These are phyloP conservation scores for Lepiota brunneoincarnata DNA, from an alignment of 768 basidiomycete genomes.

Conservation along the genomic window DNA sequence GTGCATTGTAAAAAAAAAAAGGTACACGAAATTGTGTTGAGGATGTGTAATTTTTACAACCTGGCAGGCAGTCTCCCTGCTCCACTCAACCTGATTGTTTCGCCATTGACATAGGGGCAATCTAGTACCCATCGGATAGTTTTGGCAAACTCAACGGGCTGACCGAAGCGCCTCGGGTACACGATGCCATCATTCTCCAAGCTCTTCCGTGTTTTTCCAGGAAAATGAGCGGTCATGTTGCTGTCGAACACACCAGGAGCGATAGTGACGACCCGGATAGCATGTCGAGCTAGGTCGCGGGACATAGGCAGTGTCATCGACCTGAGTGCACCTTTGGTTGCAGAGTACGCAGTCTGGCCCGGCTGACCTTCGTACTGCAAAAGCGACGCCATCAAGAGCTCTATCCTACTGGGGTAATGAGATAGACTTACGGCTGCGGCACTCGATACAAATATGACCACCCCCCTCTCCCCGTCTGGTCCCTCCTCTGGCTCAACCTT, in stretches of 20 bases:
- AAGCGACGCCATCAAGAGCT: not conserved
- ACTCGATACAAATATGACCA: slow-evolving; percentile 56
- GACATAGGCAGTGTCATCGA: slow-evolving; percentile 63
- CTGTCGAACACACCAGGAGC: slow-evolving; percentile 55
- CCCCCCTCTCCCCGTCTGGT: slow-evolving; percentile 52
- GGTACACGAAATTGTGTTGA: too few species aligned
- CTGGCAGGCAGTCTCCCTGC: slow-evolving; percentile 38
- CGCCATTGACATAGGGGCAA: slow-evolving; percentile 54
- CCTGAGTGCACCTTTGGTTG: slow-evolving; percentile 52
- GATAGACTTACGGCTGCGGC: slow-evolving; percentile 43
- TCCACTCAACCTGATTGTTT: slow-evolving; percentile 45
- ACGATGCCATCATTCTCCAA: slow-evolving; percentile 38
- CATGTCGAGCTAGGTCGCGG: slow-evolving; percentile 52
- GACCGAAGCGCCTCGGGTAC: slow-evolving; percentile 46
- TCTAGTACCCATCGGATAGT: slow-evolving; percentile 50
- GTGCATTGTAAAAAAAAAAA: not conserved
- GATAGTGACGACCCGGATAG: slow-evolving; percentile 51
- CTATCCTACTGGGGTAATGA: not conserved
- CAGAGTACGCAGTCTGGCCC: slow-evolving; percentile 55
- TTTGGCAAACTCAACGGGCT: slow-evolving; percentile 46
- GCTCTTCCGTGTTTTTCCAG: slow-evolving; percentile 33
- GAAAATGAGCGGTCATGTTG: slow-evolving; percentile 37
- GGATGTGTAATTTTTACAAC: slow-evolving; percentile 26
- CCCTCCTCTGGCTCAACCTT: slow-evolving; percentile 43
- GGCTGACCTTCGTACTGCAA: slow-evolving; percentile 55